These are phyloP conservation scores for Mycena amicta DNA, from an alignment of 768 basidiomycete genomes.

Conservation along the genomic window DNA sequence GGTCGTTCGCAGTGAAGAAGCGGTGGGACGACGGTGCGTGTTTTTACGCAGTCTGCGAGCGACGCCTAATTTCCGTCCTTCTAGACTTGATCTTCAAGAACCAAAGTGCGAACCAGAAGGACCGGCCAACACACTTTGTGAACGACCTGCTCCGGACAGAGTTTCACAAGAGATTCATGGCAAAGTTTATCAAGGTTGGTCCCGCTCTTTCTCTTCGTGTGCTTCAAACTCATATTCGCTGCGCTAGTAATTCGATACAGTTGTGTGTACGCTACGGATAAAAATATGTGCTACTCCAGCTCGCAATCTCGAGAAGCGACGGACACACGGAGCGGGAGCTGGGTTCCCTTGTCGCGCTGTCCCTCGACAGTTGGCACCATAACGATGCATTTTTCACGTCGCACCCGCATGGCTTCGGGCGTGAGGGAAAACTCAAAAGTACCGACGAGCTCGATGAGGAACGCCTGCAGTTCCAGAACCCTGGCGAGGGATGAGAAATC, in stretches of 20 bases:
- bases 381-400: conserved; percentile 42
- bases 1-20: conserved; percentile 88
- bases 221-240: conserved; percentile 5
- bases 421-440: conserved; percentile 55
- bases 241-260: conserved; percentile 25
- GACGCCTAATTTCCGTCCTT: conserved; percentile 15
- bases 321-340: conserved; percentile 42
- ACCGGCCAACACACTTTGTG: conserved; percentile 83
- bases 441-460: conserved; percentile 56
- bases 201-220: background rate
- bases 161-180: conserved; percentile 95
- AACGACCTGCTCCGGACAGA: conserved; percentile 94
- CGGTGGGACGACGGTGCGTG: conserved; percentile 91
- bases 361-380: conserved; percentile 48
- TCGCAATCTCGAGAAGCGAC: conserved; percentile 31
- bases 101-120: conserved; percentile 75
- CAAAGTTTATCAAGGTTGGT: conserved; percentile 83
- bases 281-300: conserved; percentile 6
- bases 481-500: conserved; percentile 21
- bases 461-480: conserved; percentile 56
- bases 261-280: conserved; percentile 6
- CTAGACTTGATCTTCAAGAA: conserved; percentile 98
- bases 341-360: conserved; percentile 42
- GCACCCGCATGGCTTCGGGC: conserved; percentile 35
- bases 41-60: conserved; percentile 10